Evolutionary conservation across 768 basidiomycete species (phyloP), one percentile per base, ranked within the genome.

Genomic region (Hysterangium stoloniferum): DNA sequence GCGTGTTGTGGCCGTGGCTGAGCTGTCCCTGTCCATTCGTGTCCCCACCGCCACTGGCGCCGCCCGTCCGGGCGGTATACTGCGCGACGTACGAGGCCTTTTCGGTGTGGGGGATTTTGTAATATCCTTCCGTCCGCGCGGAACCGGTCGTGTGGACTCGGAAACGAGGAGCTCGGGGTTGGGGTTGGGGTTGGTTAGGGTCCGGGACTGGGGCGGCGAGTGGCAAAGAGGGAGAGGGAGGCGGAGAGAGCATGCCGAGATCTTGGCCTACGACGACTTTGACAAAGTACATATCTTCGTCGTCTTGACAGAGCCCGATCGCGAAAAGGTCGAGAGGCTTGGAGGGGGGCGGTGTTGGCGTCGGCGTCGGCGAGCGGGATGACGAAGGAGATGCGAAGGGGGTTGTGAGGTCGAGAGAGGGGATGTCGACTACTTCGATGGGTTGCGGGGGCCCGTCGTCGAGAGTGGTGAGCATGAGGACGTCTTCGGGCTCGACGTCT

Each of bases 81-180:
- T 95, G 90, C 4, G 89, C 85, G 36, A 98, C 86, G 58, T 98
- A 97, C 2, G 80, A 80, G 0, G 90, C 84, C 70, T 96, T 96
- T 63, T 92, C 88, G 5, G 84, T 78, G 59, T 90, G 86, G 0
- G 90, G 83, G 63, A 98, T 90, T 71, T 92, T 89, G 77, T 95
- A 95, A 67, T 84, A 93, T 3, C 96, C 95, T 64, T 97, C 90
- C 1, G 93, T 91, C 13, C 95, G 80, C 15, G 92, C 91, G 28
- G 88, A 86, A 20, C 94, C 93, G 1, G 86, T 86, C 43, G 79
- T 57, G 62, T 95, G 92, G 47, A 80, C 81, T 32, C 85, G 82
- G 66, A 81, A 78, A n/a, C 78, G 69, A 6, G 69, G 66, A n/a
- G n/a, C n/a, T 5, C 74, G 71, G 1, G 69, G 59, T 35, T 74